Percentiles rank a stretch among this genome's conserved stretches.
These are phyloP conservation scores for Musa acuminata DNA, from an alignment of 176 grass and related monocot genomes.

Conservation along the genomic window DNA sequence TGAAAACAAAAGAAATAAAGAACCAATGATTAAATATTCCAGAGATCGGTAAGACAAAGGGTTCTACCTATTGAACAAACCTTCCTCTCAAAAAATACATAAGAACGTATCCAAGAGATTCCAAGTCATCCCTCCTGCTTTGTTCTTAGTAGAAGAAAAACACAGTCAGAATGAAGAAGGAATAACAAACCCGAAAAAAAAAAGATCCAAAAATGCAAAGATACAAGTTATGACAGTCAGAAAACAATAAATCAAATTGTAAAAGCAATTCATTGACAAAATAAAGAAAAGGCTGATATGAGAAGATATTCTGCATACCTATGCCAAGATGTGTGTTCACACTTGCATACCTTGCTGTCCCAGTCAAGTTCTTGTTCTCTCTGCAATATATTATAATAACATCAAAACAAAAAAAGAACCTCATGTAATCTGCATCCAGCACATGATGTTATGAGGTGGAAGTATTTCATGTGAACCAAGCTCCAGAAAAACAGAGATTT, in stretches of 20 bases:
- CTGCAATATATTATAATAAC: constrained; percentile 36
- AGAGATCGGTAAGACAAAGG: background rate
- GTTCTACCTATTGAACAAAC: constrained; percentile 24
- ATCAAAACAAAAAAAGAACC: background rate
- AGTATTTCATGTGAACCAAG: background rate
- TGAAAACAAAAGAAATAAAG: constrained; percentile 21
- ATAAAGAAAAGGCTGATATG: constrained; percentile 2
- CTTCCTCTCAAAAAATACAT: constrained; percentile 98
- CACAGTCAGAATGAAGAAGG: background rate
- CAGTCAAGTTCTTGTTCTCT: constrained; percentile 96
- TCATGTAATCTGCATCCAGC: background rate
- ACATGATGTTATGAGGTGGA: background rate
- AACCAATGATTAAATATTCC: background rate
- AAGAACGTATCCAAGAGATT: constrained; percentile 98
- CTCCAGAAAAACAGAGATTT: background rate
- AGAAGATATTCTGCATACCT: constrained; percentile 37
- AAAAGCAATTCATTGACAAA: background rate
- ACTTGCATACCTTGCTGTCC: constrained; percentile 87
- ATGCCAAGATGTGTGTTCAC: constrained; percentile 98
- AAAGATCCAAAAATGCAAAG: background rate
- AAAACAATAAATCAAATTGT: background rate
- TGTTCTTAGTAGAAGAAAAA: constrained; percentile 49
- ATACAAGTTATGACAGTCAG: background rate
- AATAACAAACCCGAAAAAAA: background rate
- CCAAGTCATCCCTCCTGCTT: constrained; percentile 98